Base-by-base conservation (phyloP, 1,284 basidiomycete genomes). In the Trichosporon ovoides region DNA sequence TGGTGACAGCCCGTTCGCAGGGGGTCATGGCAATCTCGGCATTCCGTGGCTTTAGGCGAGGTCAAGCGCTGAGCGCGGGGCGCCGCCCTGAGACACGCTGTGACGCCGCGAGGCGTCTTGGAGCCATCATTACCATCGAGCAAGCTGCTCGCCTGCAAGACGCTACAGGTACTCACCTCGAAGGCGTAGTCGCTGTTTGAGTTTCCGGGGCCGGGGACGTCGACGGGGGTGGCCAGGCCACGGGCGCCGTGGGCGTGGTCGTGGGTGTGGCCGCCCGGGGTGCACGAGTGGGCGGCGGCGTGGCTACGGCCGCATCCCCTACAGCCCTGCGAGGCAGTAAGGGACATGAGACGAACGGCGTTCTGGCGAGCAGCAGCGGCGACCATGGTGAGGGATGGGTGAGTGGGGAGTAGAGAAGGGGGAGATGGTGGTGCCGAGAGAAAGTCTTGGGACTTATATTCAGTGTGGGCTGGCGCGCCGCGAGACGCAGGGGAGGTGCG, bases 131-230 rank as follows among this genome's bases (percentile, higher is more conserved):
- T 9, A 18, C 24, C n/a, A 11, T 20, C 36, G 18, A 50, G 18
- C 18, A 34, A 3, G 16, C 34, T 20, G 10, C 38, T 24, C 36
- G 36, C 2, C 24, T 18, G 16, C 19, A 10, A 11, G 57, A 33
- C 11, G 19, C 18, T 36, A 33, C 10, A n/a, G 51, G 31, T 10
- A 71, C 78, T 57, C 66, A 87, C 91, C 83, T 98, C 94, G 70
- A 97, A 98, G 0, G 94, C 94, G 75, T 97, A 98, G 78, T 98
- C 94, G 72, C 88, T 91, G 76, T 91, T 82, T 1, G 76, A 73
- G 3, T 68, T 68, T 34, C 68, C 70, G 49, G 69, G 68, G 12
- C 66, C 66, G 10, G 86, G 80, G 4, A 77, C 69, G 55, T 90
- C 83, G 13, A 91, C 85, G 24, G 93, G 93, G 1, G 89, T 90